Evolutionary conservation across 2,329 filamentous ascomycete genomes (phyloP).

Genomic region (Fusarium acutatum): DNA sequence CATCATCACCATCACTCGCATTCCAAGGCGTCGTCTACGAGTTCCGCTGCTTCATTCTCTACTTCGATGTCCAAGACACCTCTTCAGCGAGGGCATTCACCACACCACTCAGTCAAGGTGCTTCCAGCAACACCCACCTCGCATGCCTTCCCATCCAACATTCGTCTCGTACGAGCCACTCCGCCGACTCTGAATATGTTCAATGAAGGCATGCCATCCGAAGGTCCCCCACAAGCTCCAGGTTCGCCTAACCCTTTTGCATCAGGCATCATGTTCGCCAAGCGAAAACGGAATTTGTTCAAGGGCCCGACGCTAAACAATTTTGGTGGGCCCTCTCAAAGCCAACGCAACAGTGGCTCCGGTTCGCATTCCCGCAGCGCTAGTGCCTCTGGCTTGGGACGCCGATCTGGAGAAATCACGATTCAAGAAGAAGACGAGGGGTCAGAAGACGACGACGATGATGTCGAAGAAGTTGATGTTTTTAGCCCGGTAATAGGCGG

Average conservation of each 20-base stretch:
- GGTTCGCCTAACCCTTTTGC: conserved; percentile 67
- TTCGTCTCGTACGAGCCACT: conserved; percentile 77
- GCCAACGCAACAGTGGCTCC: conserved; percentile 47
- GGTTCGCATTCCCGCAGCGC: conserved; percentile 63
- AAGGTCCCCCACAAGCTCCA: conserved; percentile 50
- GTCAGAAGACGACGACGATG: conserved; percentile 54
- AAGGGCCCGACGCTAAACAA: conserved; percentile 78
- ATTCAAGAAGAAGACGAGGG: conserved; percentile 73
- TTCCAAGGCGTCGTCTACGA: conserved; percentile 94
- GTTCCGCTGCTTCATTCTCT: conserved; percentile 78
- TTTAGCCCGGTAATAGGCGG: conserved; percentile 61
- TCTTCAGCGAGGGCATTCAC: conserved; percentile 72
- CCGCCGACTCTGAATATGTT: conserved; percentile 61
- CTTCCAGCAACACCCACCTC: conserved; percentile 86
- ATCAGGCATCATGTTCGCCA: conserved; percentile 78
- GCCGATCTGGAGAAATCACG: conserved; percentile 78
- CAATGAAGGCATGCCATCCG: conserved; percentile 65
- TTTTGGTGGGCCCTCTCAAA: conserved; percentile 53
- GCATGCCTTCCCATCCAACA: conserved; percentile 81
- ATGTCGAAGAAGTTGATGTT: conserved; percentile 66
- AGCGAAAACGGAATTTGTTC: conserved; percentile 82
- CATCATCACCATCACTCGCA: conserved; percentile 87
- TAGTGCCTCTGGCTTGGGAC: conserved; percentile 70
- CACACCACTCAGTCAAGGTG: conserved; percentile 94
- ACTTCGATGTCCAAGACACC: conserved; percentile 75